Conservation (phyloP, 305 asterid species). For the Petunia hybrid region DNA sequence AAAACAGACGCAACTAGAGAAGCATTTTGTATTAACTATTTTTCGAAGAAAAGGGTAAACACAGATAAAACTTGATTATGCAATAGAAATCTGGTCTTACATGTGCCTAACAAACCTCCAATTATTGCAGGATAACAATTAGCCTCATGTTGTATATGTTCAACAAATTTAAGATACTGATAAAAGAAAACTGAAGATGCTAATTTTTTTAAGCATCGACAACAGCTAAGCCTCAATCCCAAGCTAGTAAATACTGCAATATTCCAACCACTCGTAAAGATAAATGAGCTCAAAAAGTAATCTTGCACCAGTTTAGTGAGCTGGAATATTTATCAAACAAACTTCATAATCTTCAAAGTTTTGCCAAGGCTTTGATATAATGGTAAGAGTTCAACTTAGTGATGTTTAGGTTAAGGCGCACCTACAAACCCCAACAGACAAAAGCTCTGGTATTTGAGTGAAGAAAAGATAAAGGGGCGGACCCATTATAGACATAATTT, state of each 20-base stretch:
- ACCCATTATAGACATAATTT: no score
- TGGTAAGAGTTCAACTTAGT: no score
- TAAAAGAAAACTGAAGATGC: neutral
- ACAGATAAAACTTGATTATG: slow-evolving; percentile 1
- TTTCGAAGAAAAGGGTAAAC: neutral
- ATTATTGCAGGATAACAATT: neutral
- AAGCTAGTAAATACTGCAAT: no score
- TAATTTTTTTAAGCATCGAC: no score
- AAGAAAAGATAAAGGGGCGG: no score
- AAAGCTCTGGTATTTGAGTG: no score
- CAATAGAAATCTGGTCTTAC: neutral
- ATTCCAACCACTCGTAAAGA: neutral
- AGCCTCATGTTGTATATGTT: neutral
- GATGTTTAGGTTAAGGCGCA: no score
- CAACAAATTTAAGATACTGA: neutral
- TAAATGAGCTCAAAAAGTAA: neutral
- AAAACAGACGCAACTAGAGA: neutral
- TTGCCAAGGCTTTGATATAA: no score
- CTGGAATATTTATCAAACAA: neutral
- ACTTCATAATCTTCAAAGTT: neutral
- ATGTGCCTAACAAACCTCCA: neutral
- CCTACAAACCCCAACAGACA: no score
- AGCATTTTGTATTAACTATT: neutral
- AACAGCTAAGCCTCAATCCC: no score
- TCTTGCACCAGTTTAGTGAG: slow-evolving; percentile 13